Evolutionary conservation across 257 asterid genomes (phyloP), one percentile per base, ranked within the genome.

Genomic region (Anisodus acutangulus): DNA sequence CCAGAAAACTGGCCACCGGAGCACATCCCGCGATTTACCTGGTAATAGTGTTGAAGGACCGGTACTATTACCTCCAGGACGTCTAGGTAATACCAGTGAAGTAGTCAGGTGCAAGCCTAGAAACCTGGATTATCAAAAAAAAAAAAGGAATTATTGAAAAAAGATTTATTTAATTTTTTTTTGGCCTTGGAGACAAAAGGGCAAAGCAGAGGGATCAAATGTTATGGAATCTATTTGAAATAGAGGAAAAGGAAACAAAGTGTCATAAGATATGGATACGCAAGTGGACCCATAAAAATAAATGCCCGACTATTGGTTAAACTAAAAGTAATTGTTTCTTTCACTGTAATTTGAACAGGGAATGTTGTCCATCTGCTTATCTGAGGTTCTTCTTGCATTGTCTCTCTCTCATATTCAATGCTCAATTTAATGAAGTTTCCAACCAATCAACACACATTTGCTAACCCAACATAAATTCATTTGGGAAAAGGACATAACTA

Each of bases 171-270:
- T 3, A 19, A 22, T 22, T 22, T 22, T 22, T 22, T 22, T 22
- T 22, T 0, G 47, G 63, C n/a, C 13, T 13, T 51, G 26, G 63
- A 26, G 81, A 76, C 64, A 76, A 76, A 13, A 26, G 45, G 13
- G 63, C 22, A 76, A 76, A 76, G 0, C 37, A 60, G 26, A 76
- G 45, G 51, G 81, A 6, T 76, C 19, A 76, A 76, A 26, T 76
- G 63, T 76, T 22, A 22, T 51, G 81, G 81, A 26, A 76, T 51
- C 10, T 76, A 76, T 51, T 59, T 59, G 64, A 59, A 58, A 58
- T 15, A 9, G 63, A 16, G 22, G 22, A 59, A 17, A 59, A 17
- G 26, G 26, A 9, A 4, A 2, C 3, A 22, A 22, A 17, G 4
- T 59, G 64, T 59, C 16, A 26, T 17, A 59, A 26, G 64, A 19